Evolutionary conservation across 2,329 filamentous ascomycete species (phyloP).

Genomic region (Septoria petroselini): DNA sequence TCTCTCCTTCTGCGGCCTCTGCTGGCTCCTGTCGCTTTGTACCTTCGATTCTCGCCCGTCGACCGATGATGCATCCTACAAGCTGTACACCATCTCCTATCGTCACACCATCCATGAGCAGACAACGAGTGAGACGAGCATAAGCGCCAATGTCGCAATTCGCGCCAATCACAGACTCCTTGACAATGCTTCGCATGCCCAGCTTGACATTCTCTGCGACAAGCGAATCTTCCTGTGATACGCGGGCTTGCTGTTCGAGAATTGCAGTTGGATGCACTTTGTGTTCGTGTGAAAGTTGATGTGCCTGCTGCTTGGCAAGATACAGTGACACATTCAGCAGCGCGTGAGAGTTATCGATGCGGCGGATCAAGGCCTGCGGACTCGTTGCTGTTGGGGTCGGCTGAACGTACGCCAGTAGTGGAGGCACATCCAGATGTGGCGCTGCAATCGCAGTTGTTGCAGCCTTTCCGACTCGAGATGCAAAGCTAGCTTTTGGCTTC

Average conservation of each 20-base stretch:
- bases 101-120: conserved; percentile 88
- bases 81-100: conserved; percentile 81
- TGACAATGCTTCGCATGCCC: conserved; percentile 86
- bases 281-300: conserved; percentile 68
- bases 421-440: conserved; percentile 56
- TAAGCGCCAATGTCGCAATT: conserved; percentile 83
- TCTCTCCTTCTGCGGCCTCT: conserved; percentile 45
- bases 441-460: conserved; percentile 16
- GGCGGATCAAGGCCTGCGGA: conserved; percentile 66
- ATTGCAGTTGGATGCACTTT: conserved; percentile 83
- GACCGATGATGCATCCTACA: conserved; percentile 82
- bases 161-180: conserved; percentile 82
- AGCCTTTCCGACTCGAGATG: conserved; percentile 34
- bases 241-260: conserved; percentile 74
- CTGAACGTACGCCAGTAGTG: conserved; percentile 80
- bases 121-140: conserved; percentile 79
- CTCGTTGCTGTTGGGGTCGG: conserved; percentile 39
- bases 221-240: conserved; percentile 76
- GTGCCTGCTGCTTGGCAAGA: conserved; percentile 73
- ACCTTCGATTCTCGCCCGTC: conserved; percentile 77
- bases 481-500: conserved; percentile 43
- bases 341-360: conserved; percentile 82
- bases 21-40: conserved; percentile 22
- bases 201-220: conserved; percentile 86
- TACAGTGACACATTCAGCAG: conserved; percentile 79